Conservation (phyloP, 306 rosid genomes). For the Lathyrus sativus region DNA sequence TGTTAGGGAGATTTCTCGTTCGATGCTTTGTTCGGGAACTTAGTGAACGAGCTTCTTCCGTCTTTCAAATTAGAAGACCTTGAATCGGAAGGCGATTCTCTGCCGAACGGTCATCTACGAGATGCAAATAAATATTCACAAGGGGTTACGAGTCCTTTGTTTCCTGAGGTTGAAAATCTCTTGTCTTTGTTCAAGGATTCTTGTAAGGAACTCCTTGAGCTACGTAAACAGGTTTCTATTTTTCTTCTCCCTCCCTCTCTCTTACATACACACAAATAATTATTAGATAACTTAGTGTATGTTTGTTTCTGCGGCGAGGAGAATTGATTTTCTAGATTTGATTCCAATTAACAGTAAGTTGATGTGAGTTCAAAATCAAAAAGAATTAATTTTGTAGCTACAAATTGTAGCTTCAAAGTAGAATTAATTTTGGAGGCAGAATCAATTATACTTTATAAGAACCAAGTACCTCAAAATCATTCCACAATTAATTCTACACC, state of each 20-base stretch:
- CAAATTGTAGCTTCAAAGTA: too few relatives aligned
- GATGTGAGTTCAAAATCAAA: too few relatives aligned
- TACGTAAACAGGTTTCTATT: slow-evolving; percentile 75
- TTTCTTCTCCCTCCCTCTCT: not conserved
- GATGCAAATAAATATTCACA: slow-evolving; percentile 65
- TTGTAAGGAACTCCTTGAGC: slow-evolving; percentile 87
- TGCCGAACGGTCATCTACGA: slow-evolving; percentile 67
- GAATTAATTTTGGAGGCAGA: too few relatives aligned
- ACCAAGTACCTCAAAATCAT: too few relatives aligned
- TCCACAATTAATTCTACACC: too few relatives aligned
- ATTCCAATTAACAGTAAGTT: too few relatives aligned
- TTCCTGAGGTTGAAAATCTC: slow-evolving; percentile 89
- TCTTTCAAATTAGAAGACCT: slow-evolving; percentile 75
- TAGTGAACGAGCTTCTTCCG: slow-evolving; percentile 90
- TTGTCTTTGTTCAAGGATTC: slow-evolving; percentile 87
- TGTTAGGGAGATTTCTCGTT: slow-evolving; percentile 92
- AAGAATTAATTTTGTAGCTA: too few relatives aligned
- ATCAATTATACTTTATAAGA: too few relatives aligned
- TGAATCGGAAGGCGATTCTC: slow-evolving; percentile 67
- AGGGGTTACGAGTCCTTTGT: slow-evolving; percentile 59
- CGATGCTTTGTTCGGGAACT: slow-evolving; percentile 88
- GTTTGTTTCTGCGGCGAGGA: too few relatives aligned
- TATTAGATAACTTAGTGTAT: too few relatives aligned
- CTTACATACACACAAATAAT: not conserved
- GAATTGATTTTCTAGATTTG: too few relatives aligned